Base-by-base conservation (phyloP, 768 basidiomycete species). In the Termitomyces sp. region DNA sequence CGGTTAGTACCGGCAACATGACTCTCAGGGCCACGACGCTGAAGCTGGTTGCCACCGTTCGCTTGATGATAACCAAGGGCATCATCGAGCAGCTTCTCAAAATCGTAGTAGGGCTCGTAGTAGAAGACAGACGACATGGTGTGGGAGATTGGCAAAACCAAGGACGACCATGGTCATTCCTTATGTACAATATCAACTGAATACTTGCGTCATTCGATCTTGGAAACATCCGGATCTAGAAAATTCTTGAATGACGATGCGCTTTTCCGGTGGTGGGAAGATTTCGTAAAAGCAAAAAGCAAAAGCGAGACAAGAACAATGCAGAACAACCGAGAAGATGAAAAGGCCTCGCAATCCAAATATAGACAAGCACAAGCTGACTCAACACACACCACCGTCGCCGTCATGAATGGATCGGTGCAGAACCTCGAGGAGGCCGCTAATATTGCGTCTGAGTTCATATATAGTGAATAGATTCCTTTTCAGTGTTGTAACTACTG, bases 361-460 rank as follows among this genome's bases (percentile, higher is more conserved):
- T 49, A 61, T 11, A 21, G 29, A 48, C 50, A 64, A 50, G 55
- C 17, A 50, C n/a, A 27, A 45, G 43, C 53, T 59, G 60, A 57
- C 37, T 58, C 40, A 50, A 52, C 62, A 37, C 47, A 45, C 35
- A 46, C 56, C 43, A 45, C 34, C 27, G n/a, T 23, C 17, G 37
- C n/a, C 27, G 10, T 23, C 27, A 72, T 73, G 66, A 70, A 66
- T 45, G 60, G 68, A 41, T 61, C 63, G 9, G 62, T 64, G n/a
- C 77, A 77, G 53, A 79, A 77, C 61, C 59, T 78, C 35, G 82
- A 83, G 63, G 82, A 83, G 63, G 82, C 81, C 0, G 75, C 79
- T 2, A 79, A 75, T 50, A 72, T 83, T 35, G 80, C 80, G 16
- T 75, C 78, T 1, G 82, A 83, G 66, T 83, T 80, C 68, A 80